Percentiles rank a stretch among this genome's conserved stretches.
These are phyloP conservation scores for Globisporangium radiosum DNA, from an alignment of 352 stramenopile genomes.

Conservation along the genomic window DNA sequence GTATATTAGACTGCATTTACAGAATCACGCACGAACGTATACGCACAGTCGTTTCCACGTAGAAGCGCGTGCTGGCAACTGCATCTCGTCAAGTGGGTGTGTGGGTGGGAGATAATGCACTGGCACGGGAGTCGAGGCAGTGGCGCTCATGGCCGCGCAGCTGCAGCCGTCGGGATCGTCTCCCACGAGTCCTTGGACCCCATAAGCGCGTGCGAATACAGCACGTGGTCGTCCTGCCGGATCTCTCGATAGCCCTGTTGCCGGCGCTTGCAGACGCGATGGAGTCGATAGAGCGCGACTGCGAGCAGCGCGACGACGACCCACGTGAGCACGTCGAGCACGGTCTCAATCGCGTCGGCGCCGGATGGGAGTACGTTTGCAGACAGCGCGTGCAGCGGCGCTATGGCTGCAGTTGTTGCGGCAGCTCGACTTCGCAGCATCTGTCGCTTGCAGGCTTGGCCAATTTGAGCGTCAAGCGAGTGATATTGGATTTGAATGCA, in stretches of 20 bases:
- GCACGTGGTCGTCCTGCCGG: conserved; percentile 46
- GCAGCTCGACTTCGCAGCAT: background rate
- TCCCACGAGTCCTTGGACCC: conserved; percentile 68
- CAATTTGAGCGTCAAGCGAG: background rate
- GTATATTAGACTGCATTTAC: too few species aligned
- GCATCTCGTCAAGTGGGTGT: background rate
- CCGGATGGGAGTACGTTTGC: background rate
- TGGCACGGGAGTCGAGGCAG: too few species aligned
- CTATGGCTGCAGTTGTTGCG: background rate
- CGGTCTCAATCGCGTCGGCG: conserved; percentile 14
- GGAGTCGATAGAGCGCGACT: conserved; percentile 37
- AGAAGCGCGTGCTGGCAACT: background rate
- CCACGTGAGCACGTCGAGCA: conserved; percentile 39
- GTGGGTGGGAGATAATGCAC: too few species aligned
- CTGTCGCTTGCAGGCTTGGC: background rate
- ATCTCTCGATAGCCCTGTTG: conserved; percentile 43
- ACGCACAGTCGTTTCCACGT: background rate
- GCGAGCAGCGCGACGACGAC: conserved; percentile 35
- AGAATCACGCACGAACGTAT: background rate
- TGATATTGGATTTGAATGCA: background rate
- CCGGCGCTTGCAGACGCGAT: conserved; percentile 32
- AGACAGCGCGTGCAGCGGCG: conserved; percentile 4
- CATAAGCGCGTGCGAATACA: conserved; percentile 60
- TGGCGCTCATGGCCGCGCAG: background rate
- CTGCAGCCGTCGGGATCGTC: conserved; percentile 16